Base-by-base conservation (phyloP, 2,329 filamentous ascomycete species). In the Alternaria solani region DNA sequence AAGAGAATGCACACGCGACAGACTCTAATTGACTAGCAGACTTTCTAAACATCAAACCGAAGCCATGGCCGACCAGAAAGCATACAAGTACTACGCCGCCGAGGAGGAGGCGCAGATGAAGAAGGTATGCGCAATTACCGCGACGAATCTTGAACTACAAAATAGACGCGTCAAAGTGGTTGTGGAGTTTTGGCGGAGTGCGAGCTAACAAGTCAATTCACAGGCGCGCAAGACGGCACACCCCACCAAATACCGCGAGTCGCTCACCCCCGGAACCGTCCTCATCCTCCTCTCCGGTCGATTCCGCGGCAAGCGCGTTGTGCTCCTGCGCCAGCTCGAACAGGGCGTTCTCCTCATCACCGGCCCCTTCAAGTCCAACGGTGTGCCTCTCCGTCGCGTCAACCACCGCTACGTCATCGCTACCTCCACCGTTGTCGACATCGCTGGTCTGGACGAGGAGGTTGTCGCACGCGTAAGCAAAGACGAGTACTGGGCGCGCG, bases 311-410 rank as follows among this genome's bases (percentile, higher is more conserved):
- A 98, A 98, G 92, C 95, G 95, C 81, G 95, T 98, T 78, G 88
- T 99, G 79, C 93, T 97, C 83, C 91, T 99, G 81, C 97, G 97
- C 89, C 88, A 91, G 83, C 93, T 98, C 80, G 88, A 91, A 78
- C 92, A 97, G 86, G 95, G 95, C 84, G 92, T 97, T 70, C 93
- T 99, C 81, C 92, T 99, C 81, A 93, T 99, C 78, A 99, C 95
- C 79, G 95, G 95, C 75, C 95, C 95, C 81, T 99, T 98, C 92
- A 98, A 98, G 89, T 91, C 98, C 86, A 99, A 99, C 87, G 95
- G 95, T 82, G 95, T 99, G 65, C 95, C 95, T 71, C 89, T 99
- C 79, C 91, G 95, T 84, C 89, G 87, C 81, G 92, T 96, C 81
- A 96, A 96, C 86, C 87, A 92, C 81, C 90, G 92, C 84, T 95